Evolutionary conservation across 768 basidiomycete species (phyloP), one percentile per base, ranked within the genome.

Genomic region (Rhizopogon vesiculosus): DNA sequence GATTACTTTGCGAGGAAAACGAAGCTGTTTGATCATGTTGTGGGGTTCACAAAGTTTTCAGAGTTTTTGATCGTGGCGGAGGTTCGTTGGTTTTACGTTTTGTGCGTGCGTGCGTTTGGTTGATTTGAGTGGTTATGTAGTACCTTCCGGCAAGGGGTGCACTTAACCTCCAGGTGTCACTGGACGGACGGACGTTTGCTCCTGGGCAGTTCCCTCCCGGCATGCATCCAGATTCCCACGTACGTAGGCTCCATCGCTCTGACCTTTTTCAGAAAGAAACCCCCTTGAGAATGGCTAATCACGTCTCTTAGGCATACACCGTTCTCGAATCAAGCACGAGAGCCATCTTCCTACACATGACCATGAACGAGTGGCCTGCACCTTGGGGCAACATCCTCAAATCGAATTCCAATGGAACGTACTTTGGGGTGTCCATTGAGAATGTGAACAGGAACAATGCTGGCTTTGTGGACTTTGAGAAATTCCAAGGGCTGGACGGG

Each of bases 321-420:
- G 82, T 98, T 45, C 80, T 98, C 7, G 97, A 99, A 71, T 98
- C 96, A 1, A 89, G 80, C 64, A 99, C 97, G 0, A 85, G 89
- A 51, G 83, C 96, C 0, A 83, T 99, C 59, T 99, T 99, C 84
- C 69, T 99, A 10, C 96, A 96, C 64, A 89, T 96, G 78, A 98
- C 97, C 0, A 96, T 91, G 76, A 91, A 91, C 18, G 84, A 90
- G 56, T 73, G 78, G 15, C 79, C 82, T 0, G 78, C 75, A 19
- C 90, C 87, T 2, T 98, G 90, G 87, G 97, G 97, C 38, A 89
- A 83, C 64, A 87, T 98, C 61, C 81, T 93, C 57, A 96, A 96
- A 71, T 97, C 95, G 29, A 98, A 99, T 70, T 98, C 90, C 31
- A 99, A 99, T 63, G 97, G 97, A 39, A 99, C 97, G 0, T 98